Evolutionary conservation across 2,329 filamentous ascomycete species (phyloP).

Genomic region (Juglanconis oblonga): DNA sequence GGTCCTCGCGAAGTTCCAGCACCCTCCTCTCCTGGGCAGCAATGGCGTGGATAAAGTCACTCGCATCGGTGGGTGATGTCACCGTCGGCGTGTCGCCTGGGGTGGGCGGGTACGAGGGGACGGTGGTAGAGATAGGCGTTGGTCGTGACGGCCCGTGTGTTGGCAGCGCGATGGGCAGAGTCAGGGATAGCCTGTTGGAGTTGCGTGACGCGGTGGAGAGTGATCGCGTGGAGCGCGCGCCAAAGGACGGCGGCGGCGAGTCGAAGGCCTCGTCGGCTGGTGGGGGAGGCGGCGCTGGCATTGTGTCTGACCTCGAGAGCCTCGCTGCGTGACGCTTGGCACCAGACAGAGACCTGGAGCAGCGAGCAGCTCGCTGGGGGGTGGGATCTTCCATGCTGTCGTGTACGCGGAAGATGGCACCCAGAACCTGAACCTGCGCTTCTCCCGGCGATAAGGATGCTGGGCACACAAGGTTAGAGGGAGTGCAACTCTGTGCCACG

Average conservation of each 20-base stretch:
- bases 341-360: constrained; percentile 12
- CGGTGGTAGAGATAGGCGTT: constrained; percentile 42
- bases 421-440: constrained; percentile 16
- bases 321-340: constrained; percentile 18
- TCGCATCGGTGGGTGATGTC: constrained; percentile 51
- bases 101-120: constrained; percentile 46
- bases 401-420: constrained; percentile 22
- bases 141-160: constrained; percentile 51
- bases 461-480: not conserved
- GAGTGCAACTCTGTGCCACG: constrained; percentile 19
- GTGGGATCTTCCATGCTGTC: constrained; percentile 24
- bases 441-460: not conserved
- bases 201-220: constrained; percentile 52
- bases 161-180: constrained; percentile 57
- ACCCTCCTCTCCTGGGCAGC: constrained; percentile 90
- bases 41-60: constrained; percentile 80
- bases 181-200: constrained; percentile 58
- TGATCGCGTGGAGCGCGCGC: constrained; percentile 48
- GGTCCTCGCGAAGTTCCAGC: constrained; percentile 84
- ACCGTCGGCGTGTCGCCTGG: constrained; percentile 43
- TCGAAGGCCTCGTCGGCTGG: constrained; percentile 32
- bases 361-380: constrained; percentile 13
- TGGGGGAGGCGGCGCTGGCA: constrained; percentile 37
- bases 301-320: constrained; percentile 30
- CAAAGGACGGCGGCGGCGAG: constrained; percentile 29